A percentile compares a stretch with the other conserved stretches of the same genome.
Conservation (phyloP, 176 grass and related monocot species). For the Lolium perenne region DNA sequence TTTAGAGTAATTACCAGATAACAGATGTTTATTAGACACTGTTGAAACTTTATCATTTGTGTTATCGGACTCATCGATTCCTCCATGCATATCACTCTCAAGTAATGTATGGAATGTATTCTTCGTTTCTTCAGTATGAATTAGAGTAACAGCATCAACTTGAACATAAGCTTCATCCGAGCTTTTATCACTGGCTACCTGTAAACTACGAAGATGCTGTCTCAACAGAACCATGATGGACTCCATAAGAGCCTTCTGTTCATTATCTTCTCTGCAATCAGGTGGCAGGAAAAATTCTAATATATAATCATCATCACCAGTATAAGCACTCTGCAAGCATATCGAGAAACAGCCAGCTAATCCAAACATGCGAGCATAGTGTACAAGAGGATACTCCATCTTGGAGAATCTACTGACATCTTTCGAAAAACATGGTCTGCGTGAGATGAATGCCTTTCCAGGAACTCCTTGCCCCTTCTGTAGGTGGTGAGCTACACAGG, state of each 20-base stretch:
- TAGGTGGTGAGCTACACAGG: conserved; percentile 72
- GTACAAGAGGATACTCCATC: conserved; percentile 68
- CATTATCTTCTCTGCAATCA: conserved; percentile 46
- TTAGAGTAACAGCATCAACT: not conserved
- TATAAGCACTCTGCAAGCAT: conserved; percentile 62
- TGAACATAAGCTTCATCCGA: conserved; percentile 24
- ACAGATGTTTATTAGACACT: conserved; percentile 16
- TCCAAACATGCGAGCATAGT: conserved; percentile 69
- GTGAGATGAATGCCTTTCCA: conserved; percentile 55
- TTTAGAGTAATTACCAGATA: conserved; percentile 9
- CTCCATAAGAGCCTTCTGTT: conserved; percentile 56
- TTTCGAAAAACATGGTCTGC: conserved; percentile 55
- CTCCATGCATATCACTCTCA: conserved; percentile 7
- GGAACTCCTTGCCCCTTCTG: conserved; percentile 68
- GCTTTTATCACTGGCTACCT: conserved; percentile 33
- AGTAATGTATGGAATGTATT: not conserved
- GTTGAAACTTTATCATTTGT: conserved; percentile 10
- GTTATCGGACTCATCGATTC: not conserved
- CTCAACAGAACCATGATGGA: conserved; percentile 49
- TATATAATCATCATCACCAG: conserved; percentile 63
- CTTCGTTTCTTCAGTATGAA: conserved; percentile 30
- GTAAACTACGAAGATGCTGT: conserved; percentile 52
- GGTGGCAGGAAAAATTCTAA: conserved; percentile 76
- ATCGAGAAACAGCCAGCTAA: conserved; percentile 61
- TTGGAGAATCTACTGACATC: conserved; percentile 60